These are phyloP conservation scores for Mucor racemosus DNA, from an alignment of 371 early-diverging fungal genomes.

Conservation along the genomic window DNA sequence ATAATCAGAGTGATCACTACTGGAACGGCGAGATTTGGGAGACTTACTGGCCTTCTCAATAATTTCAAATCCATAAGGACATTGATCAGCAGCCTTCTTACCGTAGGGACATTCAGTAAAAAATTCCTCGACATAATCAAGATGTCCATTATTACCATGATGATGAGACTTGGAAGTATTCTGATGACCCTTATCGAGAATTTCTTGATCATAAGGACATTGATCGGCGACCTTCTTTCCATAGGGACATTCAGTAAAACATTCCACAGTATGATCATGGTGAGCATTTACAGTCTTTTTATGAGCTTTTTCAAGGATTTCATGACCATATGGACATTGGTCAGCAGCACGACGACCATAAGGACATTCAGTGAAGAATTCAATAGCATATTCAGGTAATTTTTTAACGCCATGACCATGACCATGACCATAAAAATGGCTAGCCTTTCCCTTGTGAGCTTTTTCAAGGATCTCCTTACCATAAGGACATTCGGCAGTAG, in stretches of 20 bases:
- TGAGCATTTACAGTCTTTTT: slow-evolving; percentile 3
- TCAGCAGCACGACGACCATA: slow-evolving; percentile 10
- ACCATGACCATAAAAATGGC: neutral
- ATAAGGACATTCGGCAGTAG: slow-evolving; percentile 16
- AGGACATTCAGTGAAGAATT: slow-evolving; percentile 15
- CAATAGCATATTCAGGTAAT: neutral
- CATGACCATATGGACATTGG: slow-evolving; percentile 16
- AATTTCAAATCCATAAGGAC: slow-evolving; percentile 11
- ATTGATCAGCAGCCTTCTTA: neutral
- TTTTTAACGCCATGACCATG: neutral
- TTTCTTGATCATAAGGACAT: slow-evolving; percentile 22
- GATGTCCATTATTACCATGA: neutral
- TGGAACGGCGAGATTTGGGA: neutral
- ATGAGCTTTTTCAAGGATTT: slow-evolving; percentile 13
- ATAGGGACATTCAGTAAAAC: slow-evolving; percentile 23
- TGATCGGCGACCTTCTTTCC: slow-evolving; percentile 9
- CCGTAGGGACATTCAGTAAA: slow-evolving; percentile 22
- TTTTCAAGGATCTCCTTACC: neutral
- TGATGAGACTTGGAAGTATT: neutral
- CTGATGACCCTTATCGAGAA: slow-evolving; percentile 3
- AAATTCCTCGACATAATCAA: slow-evolving; percentile 3
- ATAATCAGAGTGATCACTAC: neutral
- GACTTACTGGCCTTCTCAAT: slow-evolving; percentile 13
- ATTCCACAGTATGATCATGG: neutral
- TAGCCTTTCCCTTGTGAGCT: neutral